Percentiles rank a stretch among this genome's conserved stretches.
phyloP scores from a whole-genome alignment of 306 rosid genomes.

The Vigna angularis region DNA sequence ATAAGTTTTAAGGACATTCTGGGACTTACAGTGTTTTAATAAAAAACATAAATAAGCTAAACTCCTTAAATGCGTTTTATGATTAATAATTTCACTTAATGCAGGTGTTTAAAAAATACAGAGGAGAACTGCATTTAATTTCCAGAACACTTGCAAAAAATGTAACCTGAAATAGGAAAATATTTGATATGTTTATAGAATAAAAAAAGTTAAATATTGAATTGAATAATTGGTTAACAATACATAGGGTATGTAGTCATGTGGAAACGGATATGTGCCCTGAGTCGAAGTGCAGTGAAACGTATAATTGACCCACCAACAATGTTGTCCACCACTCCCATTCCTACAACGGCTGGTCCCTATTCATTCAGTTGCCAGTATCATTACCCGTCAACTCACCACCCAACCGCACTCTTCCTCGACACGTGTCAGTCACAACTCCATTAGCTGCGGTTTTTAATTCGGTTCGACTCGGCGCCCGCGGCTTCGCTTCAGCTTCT shows the following conservation, averaged over 20 bases:
- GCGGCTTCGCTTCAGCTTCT: constrained; percentile 45
- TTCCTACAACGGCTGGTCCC: constrained; percentile 41
- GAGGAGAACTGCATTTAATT: no score
- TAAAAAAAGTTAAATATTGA: no score
- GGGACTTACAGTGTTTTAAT: no score
- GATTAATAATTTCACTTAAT: no score
- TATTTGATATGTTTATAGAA: no score
- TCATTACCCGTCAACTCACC: constrained; percentile 27
- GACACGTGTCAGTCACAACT: constrained; percentile 62
- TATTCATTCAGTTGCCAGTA: constrained; percentile 24
- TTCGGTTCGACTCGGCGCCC: constrained; percentile 49
- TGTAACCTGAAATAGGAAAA: no score
- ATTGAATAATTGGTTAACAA: background rate
- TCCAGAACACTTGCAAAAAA: no score
- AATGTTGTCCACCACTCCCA: constrained; percentile 32
- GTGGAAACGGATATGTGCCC: constrained; percentile 14
- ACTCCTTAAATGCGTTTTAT: no score
- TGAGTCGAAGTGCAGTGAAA: background rate
- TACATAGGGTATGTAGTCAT: background rate
- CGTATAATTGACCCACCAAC: constrained; percentile 20
- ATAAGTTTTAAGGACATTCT: no score
- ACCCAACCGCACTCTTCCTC: constrained; percentile 19
- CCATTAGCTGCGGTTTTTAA: constrained; percentile 26
- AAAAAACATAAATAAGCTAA: no score
- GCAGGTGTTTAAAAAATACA: no score